Evolutionary conservation across 2,329 filamentous ascomycete species (phyloP).

Genomic region (Claviceps capensis): DNA sequence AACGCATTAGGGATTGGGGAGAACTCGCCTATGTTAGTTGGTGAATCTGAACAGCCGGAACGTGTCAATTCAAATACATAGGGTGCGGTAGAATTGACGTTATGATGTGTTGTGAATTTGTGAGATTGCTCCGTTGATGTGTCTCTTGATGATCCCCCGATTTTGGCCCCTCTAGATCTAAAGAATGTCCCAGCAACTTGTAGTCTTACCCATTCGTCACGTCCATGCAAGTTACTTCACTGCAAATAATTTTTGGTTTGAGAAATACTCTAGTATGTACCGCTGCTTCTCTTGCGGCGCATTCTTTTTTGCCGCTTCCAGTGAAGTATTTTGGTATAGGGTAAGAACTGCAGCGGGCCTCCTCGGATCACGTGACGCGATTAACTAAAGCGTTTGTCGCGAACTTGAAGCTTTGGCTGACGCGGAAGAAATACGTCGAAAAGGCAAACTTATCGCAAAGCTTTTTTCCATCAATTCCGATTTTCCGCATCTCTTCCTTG

Average conservation of each 20-base stretch:
- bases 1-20: constrained; percentile 20
- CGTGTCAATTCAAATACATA: background rate
- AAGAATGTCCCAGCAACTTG: too few species aligned
- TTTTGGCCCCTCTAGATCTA: too few species aligned
- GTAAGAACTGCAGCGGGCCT: background rate
- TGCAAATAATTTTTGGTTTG: too few species aligned
- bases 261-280: too few species aligned
- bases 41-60: constrained; percentile 15
- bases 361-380: background rate
- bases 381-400: background rate
- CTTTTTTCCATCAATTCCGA: background rate
- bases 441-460: background rate
- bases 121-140: too few species aligned
- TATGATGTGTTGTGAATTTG: too few species aligned
- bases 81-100: background rate
- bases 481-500: background rate
- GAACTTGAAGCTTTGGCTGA: background rate
- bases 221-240: too few species aligned
- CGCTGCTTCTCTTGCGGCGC: too few species aligned
- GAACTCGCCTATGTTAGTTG: constrained; percentile 26
- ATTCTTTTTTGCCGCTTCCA: background rate
- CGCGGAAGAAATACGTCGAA: background rate
- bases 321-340: background rate
- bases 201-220: too few species aligned
- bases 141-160: too few species aligned